phyloP scores from a whole-genome alignment of 1,284 basidiomycete genomes.

The Paramarasmius palmivorus region DNA sequence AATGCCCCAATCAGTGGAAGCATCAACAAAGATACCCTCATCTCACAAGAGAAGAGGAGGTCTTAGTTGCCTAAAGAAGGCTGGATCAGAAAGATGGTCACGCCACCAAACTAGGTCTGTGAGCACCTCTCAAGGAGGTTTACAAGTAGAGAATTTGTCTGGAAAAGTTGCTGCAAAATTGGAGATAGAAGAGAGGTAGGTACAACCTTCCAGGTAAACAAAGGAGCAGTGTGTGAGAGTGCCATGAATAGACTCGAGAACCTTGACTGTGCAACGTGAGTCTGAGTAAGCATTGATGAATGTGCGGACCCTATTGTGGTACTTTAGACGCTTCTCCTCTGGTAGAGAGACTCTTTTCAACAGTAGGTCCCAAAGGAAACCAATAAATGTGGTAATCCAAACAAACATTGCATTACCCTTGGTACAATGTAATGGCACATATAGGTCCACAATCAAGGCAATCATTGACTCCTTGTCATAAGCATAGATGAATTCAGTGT shows the following conservation, averaged over 20 bases:
- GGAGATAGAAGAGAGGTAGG: slow-evolving; percentile 7
- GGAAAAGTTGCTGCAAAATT: slow-evolving; percentile 7
- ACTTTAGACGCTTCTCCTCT: slow-evolving; percentile 19
- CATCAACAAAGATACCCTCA: slow-evolving; percentile 4
- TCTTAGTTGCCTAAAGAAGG: neutral
- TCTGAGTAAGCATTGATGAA: slow-evolving; percentile 6
- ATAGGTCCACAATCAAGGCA: slow-evolving; percentile 16
- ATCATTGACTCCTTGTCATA: slow-evolving; percentile 22
- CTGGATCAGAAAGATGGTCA: neutral
- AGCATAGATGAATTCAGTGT: slow-evolving; percentile 17
- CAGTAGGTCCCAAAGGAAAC: slow-evolving; percentile 22
- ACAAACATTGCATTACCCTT: slow-evolving; percentile 23
- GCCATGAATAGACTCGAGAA: slow-evolving; percentile 18
- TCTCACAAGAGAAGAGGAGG: neutral
- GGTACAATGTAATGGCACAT: slow-evolving; percentile 28
- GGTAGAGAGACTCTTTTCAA: slow-evolving; percentile 15
- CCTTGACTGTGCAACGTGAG: neutral
- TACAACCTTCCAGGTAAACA: slow-evolving; percentile 13
- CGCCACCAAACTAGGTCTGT: slow-evolving; percentile 7
- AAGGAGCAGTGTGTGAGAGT: slow-evolving; percentile 19
- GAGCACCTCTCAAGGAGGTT: neutral
- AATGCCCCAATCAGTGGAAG: slow-evolving; percentile 7
- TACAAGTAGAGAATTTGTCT: neutral
- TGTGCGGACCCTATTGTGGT: slow-evolving; percentile 7
- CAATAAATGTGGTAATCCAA: slow-evolving; percentile 19